Conservation (phyloP, 2,329 filamentous ascomycete genomes). For the Fusarium clavum region DNA sequence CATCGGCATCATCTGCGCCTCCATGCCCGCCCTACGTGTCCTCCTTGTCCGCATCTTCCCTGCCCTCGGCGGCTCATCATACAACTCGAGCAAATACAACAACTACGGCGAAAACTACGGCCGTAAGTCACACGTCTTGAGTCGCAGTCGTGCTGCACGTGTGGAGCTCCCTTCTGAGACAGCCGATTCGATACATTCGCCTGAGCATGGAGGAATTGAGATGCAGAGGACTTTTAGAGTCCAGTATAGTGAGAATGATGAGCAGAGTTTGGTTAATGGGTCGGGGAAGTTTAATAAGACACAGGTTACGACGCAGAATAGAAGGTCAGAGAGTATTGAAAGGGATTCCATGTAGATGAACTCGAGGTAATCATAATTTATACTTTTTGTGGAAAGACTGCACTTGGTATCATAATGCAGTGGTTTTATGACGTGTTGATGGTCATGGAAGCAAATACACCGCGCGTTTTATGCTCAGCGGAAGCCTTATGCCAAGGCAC, state of each 20-base stretch:
- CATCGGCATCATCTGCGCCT: constrained; percentile 53
- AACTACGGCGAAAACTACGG: constrained; percentile 38
- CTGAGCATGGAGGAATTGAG: constrained; percentile 42
- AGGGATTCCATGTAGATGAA: constrained; percentile 18
- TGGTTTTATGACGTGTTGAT: neutral
- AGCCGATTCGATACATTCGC: constrained; percentile 26
- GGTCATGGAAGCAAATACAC: neutral
- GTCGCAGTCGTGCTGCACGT: constrained; percentile 35
- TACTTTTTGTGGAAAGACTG: neutral
- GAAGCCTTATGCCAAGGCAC: too few relatives aligned
- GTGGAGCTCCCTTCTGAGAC: constrained; percentile 38
- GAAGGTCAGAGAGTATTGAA: constrained; percentile 20
- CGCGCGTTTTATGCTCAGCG: neutral
- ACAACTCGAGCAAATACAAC: constrained; percentile 44
- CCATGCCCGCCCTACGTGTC: constrained; percentile 49
- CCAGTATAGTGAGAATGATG: constrained; percentile 43
- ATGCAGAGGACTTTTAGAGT: constrained; percentile 42
- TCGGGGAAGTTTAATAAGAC: constrained; percentile 10
- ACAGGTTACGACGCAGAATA: constrained; percentile 20
- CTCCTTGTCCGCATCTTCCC: constrained; percentile 46
- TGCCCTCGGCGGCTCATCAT: constrained; percentile 46
- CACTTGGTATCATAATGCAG: neutral
- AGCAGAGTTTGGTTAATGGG: constrained; percentile 35
- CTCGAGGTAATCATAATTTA: neutral
- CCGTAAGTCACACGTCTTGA: constrained; percentile 38